phyloP scores from a whole-genome alignment of 139 green algal species.

The Diplosphaera chodatii region DNA sequence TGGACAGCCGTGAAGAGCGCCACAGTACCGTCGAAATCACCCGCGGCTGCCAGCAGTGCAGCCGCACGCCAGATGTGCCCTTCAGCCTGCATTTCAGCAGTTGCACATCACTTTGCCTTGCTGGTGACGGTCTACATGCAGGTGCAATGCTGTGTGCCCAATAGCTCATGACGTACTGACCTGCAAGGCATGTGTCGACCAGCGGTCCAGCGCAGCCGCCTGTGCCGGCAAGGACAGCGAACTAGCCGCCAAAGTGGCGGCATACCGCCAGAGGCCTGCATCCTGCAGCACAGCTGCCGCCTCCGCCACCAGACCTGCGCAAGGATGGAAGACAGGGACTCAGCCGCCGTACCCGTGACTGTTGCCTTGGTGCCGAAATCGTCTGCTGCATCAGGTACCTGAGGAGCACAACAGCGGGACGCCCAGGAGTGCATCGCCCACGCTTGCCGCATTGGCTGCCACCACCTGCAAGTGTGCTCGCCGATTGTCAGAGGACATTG shows the following conservation, averaged over 20 bases:
- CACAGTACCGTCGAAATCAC: constrained; percentile 17
- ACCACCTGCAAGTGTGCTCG: constrained; percentile 13
- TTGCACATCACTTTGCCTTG: too few species aligned
- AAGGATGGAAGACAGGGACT: not conserved
- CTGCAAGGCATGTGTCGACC: constrained; percentile 45
- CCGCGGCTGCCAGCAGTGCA: constrained; percentile 28
- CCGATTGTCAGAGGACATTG: too few species aligned
- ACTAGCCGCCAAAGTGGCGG: constrained; percentile 48
- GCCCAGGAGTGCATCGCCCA: constrained; percentile 68
- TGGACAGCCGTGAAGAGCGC: constrained; percentile 37
- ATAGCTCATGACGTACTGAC: too few species aligned
- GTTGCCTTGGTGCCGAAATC: too few species aligned
- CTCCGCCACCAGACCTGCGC: constrained; percentile 42
- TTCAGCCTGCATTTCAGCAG: constrained; percentile 18
- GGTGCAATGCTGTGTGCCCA: not conserved
- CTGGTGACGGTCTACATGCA: not conserved
- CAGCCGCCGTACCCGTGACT: too few species aligned
- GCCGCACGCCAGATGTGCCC: constrained; percentile 31
- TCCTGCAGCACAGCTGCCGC: constrained; percentile 58
- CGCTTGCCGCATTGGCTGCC: constrained; percentile 59
- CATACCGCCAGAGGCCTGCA: constrained; percentile 61
- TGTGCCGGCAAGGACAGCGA: constrained; percentile 32
- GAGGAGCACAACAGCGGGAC: constrained; percentile 72
- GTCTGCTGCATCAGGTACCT: constrained; percentile 13
- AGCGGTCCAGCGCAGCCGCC: constrained; percentile 47